Evolutionary conservation across 2,329 filamentous ascomycete species (phyloP), one percentile per base, ranked within the genome.

Genomic region (Neofusicoccum kwambonambiense): DNA sequence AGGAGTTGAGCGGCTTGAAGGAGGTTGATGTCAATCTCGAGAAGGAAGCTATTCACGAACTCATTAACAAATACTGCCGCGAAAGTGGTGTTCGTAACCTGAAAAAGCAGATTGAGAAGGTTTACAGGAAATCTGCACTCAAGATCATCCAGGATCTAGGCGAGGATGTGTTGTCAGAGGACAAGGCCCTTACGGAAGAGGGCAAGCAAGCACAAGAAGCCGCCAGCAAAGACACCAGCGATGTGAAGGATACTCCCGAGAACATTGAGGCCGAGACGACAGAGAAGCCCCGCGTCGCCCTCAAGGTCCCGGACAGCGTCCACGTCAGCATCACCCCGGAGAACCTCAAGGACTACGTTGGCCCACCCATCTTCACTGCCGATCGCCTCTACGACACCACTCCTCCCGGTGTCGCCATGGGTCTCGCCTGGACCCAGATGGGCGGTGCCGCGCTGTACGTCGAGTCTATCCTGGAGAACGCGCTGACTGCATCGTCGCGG

Each of bases 21-120:
- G 87, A 95, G 19, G 94, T 93, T 19, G 90, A 97, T 73, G 93
- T 99, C n/a, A 82, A 83, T n/a, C 83, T 99, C 49, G 89, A 88
- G 67, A 89, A 93, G 70, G 90, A 91, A 65, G 96, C 94, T 12
- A 96, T 99, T 50, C 90, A 95, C 73, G 95, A 99, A 78, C 85
- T 99, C 50, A 99, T 99, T 82, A 98, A 98, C 81, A 96, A 92
- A 27, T 99, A 99, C 81, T 97, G 93, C 80, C 91, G 95, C 49
- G 95, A 99, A 79, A 97, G 93, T 49, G 95, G 95, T 71, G 96
- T 99, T 8, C 90, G 95, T 69, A 99, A 99, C 75, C 82, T 99
- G 67, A 99, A 99, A 86, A 98, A 99, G 83, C 94, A 98, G 77
- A 99, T 99, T 67, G 95, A 99, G 78, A 99, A 99, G 82, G 92